Evolutionary conservation across 1,139 yeast genomes (phyloP), one percentile per base, ranked within the genome.

Genomic region (Suhomyces bolitotheri): DNA sequence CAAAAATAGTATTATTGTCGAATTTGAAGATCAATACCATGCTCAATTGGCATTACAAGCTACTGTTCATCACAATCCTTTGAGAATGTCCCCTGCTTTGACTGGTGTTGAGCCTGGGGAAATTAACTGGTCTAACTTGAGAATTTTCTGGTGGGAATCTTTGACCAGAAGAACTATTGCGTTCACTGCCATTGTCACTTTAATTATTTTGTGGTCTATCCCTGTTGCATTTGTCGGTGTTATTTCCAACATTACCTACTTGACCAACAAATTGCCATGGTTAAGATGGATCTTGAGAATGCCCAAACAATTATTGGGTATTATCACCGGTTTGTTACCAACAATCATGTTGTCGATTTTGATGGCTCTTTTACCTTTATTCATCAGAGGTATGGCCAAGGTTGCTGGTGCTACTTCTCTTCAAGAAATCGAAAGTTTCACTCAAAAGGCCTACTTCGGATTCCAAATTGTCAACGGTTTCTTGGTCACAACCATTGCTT

Each of bases 171-270:
- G 66, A 29, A 54, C 76, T 17, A 75, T 73, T 39, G 84, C 96
- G 1, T 52, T 69, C 34, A 71, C 81, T 13, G 78, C 80, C 10
- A 74, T 88, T 45, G 56, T 69, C 26, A 70, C 78, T 4, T 60
- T 82, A 47, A 71, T 86, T 34, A 74, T 90, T 38, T 83, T 89
- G 58, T 92, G 97, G 97, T 77, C 96, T 41, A 73, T 89, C 51
- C 97, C 97, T 12, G 97, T 90, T 34, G 96, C 97, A 2, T 87
- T 88, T 58, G 96, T 92, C 38, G 97, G 97, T 81, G 71, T 82
- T 53, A 76, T 92, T 47, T 89, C 97, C 15, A 90, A 90, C 63
- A 76, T 92, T 50, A 79, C 83, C 45, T 75, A 73, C 50, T 70
- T 89, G 59, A 85, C 82, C 25, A 68, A 77, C 34, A 79, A 77